Conservation (phyloP, 192 early-diverging fungal species). For the Diversispora eburnea region DNA sequence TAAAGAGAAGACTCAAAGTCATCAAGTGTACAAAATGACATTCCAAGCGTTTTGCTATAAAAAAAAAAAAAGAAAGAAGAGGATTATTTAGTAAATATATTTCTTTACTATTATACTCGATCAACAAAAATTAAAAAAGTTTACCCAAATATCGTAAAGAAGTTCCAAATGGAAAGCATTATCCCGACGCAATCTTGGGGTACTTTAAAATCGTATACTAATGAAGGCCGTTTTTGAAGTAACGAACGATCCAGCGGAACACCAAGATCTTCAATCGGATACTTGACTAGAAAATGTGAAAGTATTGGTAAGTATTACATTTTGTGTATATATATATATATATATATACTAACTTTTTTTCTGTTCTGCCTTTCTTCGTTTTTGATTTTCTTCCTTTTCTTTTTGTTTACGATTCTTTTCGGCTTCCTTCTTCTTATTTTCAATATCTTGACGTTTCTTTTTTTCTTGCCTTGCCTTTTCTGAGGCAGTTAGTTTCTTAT, state of each 20-base stretch:
- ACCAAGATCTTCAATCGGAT: constrained; percentile 87
- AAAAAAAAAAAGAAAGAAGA: constrained; percentile 3
- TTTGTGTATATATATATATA: no score
- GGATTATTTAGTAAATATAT: constrained; percentile 30
- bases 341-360: constrained; percentile 28
- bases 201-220: constrained; percentile 46
- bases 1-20: constrained; percentile 8
- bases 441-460: constrained; percentile 36
- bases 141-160: constrained; percentile 58
- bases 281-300: constrained; percentile 46
- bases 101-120: not conserved
- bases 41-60: constrained; percentile 4
- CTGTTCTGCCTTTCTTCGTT: constrained; percentile 19
- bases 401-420: constrained; percentile 31
- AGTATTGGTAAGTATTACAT: not conserved
- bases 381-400: not conserved
- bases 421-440: constrained; percentile 35
- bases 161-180: constrained; percentile 63
- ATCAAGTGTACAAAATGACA: constrained; percentile 6
- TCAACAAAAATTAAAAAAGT: not conserved
- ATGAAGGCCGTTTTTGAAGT: constrained; percentile 41
- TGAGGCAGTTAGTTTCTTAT: constrained; percentile 26
- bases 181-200: constrained; percentile 42
- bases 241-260: constrained; percentile 30
- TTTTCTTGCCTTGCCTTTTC: constrained; percentile 35